Evolutionary conservation across 2,329 filamentous ascomycete species (phyloP).

Genomic region (Trichoderma sp.): DNA sequence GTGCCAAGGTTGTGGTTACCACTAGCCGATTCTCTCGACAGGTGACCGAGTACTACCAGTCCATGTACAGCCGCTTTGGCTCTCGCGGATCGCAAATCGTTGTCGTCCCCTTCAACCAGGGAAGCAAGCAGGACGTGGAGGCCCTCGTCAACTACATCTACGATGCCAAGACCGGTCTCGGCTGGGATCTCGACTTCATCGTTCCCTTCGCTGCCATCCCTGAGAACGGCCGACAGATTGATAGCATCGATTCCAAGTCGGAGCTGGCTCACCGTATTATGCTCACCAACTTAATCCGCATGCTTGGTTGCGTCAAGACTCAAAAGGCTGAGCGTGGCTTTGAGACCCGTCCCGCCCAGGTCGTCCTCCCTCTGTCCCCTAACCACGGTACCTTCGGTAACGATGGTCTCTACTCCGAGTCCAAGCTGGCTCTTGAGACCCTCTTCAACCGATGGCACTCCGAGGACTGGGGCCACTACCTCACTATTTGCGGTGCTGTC

Average conservation of each 20-base stretch:
- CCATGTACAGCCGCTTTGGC: slow-evolving; percentile 94
- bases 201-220: slow-evolving; percentile 97
- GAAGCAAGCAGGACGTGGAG: slow-evolving; percentile 96
- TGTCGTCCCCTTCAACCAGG: slow-evolving; percentile 98
- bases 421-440: slow-evolving; percentile 93
- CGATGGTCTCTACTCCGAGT: slow-evolving; percentile 97
- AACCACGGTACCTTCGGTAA: slow-evolving; percentile 99
- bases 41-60: slow-evolving; percentile 98
- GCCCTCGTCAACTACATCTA: slow-evolving; percentile 95
- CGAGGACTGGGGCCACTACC: slow-evolving; percentile 94
- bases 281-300: slow-evolving; percentile 92
- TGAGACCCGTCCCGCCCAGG: slow-evolving; percentile 93
- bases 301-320: slow-evolving; percentile 85
- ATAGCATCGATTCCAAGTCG: slow-evolving; percentile 93
- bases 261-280: slow-evolving; percentile 98
- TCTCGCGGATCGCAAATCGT: slow-evolving; percentile 93
- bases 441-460: slow-evolving; percentile 99
- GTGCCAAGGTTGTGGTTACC: slow-evolving; percentile 94
- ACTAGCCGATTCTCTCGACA: slow-evolving; percentile 95
- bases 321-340: slow-evolving; percentile 87
- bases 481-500: slow-evolving; percentile 96
- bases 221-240: slow-evolving; percentile 96
- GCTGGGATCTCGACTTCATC: slow-evolving; percentile 96
- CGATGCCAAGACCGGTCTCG: slow-evolving; percentile 90
- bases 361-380: slow-evolving; percentile 91